A percentile compares a stretch with the other conserved stretches of the same genome.
Conservation (phyloP, 441 rosid genomes). For the Arabidopsis lyrata region DNA sequence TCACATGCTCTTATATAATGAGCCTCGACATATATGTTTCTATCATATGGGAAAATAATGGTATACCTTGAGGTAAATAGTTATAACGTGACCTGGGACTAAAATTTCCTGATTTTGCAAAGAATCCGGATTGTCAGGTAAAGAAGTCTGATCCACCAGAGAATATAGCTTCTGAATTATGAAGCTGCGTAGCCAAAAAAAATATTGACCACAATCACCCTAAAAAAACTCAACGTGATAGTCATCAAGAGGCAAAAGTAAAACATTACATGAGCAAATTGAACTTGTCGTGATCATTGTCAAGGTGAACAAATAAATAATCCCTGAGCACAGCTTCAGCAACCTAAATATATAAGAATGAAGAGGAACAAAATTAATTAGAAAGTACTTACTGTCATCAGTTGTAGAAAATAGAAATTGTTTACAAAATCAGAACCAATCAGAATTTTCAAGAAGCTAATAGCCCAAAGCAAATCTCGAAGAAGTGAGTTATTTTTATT, state of each 20-base stretch:
- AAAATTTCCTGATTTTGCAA: conserved; percentile 97
- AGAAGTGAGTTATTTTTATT: conserved; percentile 17
- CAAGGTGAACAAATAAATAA: conserved; percentile 86
- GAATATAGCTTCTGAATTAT: conserved; percentile 98
- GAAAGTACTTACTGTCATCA: conserved; percentile 19
- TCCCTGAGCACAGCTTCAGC: conserved; percentile 76
- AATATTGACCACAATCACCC: conserved; percentile 26
- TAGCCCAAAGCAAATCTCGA: conserved; percentile 1
- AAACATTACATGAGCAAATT: conserved; percentile 84
- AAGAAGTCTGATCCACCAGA: conserved; percentile 91
- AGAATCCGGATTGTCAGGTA: conserved; percentile 86
- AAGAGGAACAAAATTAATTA: not conserved
- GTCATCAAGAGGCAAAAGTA: conserved; percentile 30
- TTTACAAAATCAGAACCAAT: conserved; percentile 10
- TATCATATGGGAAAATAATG: conserved; percentile 21
- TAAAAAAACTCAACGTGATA: conserved; percentile 21
- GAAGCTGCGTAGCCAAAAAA: conserved; percentile 63
- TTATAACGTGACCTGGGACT: conserved; percentile 94
- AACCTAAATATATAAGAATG: conserved; percentile 58
- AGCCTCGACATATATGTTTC: conserved; percentile 26
- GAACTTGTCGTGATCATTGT: conserved; percentile 86
- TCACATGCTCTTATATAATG: not conserved
- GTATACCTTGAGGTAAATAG: conserved; percentile 87
- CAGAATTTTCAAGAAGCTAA: conserved; percentile 12
- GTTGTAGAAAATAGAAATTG: conserved; percentile 2